Evolutionary conservation across 495 filamentous ascomycete genomes (phyloP).

Genomic region (Chaetomium cochliodes): DNA sequence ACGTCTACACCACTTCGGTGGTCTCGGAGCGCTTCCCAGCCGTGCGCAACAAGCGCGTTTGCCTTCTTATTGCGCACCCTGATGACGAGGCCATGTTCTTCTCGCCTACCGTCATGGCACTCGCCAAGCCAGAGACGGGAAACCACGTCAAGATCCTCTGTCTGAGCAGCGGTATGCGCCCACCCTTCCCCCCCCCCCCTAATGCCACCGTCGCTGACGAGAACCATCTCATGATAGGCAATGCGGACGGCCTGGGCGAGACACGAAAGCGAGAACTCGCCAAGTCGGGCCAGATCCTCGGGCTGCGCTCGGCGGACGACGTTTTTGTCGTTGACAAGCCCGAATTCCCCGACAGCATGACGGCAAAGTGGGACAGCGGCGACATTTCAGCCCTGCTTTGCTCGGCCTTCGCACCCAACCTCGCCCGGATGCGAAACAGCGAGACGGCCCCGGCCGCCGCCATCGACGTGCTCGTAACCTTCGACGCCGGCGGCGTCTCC

Average conservation of each 20-base stretch:
- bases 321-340: slow-evolving; percentile 79
- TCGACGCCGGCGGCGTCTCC: slow-evolving; percentile 77
- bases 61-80: slow-evolving; percentile 91
- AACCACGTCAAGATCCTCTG: slow-evolving; percentile 95
- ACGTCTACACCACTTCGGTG: slow-evolving; percentile 59
- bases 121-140: slow-evolving; percentile 68
- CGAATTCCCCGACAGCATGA: slow-evolving; percentile 87
- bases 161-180: slow-evolving; percentile 70
- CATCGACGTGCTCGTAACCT: slow-evolving; percentile 84
- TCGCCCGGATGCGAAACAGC: slow-evolving; percentile 39
- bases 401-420: slow-evolving; percentile 65
- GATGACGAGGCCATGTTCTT: slow-evolving; percentile 99
- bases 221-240: slow-evolving; percentile 47
- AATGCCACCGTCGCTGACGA: slow-evolving; percentile 1
- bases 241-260: slow-evolving; percentile 84
- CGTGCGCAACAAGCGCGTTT: slow-evolving; percentile 75
- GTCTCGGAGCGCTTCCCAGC: slow-evolving; percentile 60
- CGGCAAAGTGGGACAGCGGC: slow-evolving; percentile 63
- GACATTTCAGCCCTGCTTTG: slow-evolving; percentile 67
- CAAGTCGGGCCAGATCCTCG: slow-evolving; percentile 71
- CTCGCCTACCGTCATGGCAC: slow-evolving; percentile 76
- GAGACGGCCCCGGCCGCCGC: slow-evolving; percentile 52
- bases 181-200: background rate
- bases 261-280: slow-evolving; percentile 79
- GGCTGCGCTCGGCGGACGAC: slow-evolving; percentile 68